phyloP scores from a whole-genome alignment of 257 asterid species.

The Coffea canephora region DNA sequence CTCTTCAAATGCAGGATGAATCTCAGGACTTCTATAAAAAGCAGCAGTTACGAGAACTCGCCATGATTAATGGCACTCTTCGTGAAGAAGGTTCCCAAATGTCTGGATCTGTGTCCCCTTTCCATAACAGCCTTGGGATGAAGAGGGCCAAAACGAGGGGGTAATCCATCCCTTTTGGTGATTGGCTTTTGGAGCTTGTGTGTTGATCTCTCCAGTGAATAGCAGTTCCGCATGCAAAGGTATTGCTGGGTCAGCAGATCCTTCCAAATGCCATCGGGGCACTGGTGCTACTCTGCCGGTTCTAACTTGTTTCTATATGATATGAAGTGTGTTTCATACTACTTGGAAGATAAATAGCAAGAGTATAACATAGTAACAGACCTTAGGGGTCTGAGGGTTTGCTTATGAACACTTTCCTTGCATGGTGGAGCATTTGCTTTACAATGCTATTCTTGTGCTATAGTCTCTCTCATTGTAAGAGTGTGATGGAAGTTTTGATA shows the following conservation, averaged over 20 bases:
- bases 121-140: constrained; percentile 89
- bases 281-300: constrained; percentile 28
- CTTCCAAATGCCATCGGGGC: constrained; percentile 29
- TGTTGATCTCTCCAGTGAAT: neutral
- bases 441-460: constrained; percentile 9
- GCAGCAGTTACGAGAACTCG: constrained; percentile 93
- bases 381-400: constrained; percentile 8
- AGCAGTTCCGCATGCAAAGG: constrained; percentile 13
- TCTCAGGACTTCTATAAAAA: constrained; percentile 84
- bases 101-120: constrained; percentile 93
- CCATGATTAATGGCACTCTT: constrained; percentile 91
- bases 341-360: constrained; percentile 19
- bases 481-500: constrained; percentile 8
- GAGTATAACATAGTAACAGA: constrained; percentile 9
- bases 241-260: constrained; percentile 17
- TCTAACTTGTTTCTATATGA: constrained; percentile 23
- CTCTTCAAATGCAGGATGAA: constrained; percentile 63
- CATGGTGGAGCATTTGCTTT: constrained; percentile 19
- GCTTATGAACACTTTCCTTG: constrained; percentile 15
- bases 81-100: constrained; percentile 87
- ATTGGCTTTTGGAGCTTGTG: constrained; percentile 19
- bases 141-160: constrained; percentile 97
- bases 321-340: constrained; percentile 26
- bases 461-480: neutral
- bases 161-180: constrained; percentile 25